phyloP scores from a whole-genome alignment of 2,329 filamentous ascomycete genomes.

The Fusarium musae region DNA sequence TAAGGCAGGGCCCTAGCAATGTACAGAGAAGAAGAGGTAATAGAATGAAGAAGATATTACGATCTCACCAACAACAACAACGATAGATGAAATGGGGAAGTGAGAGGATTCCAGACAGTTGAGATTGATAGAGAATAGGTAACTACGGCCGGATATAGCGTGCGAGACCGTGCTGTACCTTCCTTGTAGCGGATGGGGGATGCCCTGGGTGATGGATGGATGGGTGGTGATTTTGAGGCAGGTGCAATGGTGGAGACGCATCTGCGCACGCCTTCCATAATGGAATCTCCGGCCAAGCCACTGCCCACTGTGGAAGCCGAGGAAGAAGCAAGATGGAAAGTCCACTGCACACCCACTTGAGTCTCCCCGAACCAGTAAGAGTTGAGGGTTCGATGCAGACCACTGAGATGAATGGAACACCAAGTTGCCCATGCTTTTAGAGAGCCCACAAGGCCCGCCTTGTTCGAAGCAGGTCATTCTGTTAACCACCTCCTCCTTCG shows the following conservation, averaged over 20 bases:
- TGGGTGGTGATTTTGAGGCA: slow-evolving; percentile 37
- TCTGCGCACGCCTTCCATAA: slow-evolving; percentile 36
- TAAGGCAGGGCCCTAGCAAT: background rate
- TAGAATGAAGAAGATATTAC: slow-evolving; percentile 19
- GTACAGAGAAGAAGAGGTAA: slow-evolving; percentile 8
- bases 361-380: slow-evolving; percentile 27
- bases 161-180: slow-evolving; percentile 22
- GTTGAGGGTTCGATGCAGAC: slow-evolving; percentile 1
- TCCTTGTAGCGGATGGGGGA: slow-evolving; percentile 20
- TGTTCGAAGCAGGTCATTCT: slow-evolving; percentile 30
- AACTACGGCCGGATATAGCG: slow-evolving; percentile 34
- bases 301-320: slow-evolving; percentile 41
- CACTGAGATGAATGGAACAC: slow-evolving; percentile 33
- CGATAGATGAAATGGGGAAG: slow-evolving; percentile 34
- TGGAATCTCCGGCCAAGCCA: slow-evolving; percentile 41
- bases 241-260: slow-evolving; percentile 34
- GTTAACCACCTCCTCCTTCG: slow-evolving; percentile 43
- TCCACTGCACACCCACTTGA: slow-evolving; percentile 39
- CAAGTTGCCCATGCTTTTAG: slow-evolving; percentile 21
- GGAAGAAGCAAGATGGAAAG: slow-evolving; percentile 44
- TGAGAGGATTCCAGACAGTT: slow-evolving; percentile 31
- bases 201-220: slow-evolving; percentile 5
- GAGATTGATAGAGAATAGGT: slow-evolving; percentile 17
- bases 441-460: slow-evolving; percentile 33
- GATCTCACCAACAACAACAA: slow-evolving; percentile 13